A percentile compares a stretch with the other conserved stretches of the same genome.
phyloP scores from a whole-genome alignment of 306 rosid species.

The Vigna mungo region DNA sequence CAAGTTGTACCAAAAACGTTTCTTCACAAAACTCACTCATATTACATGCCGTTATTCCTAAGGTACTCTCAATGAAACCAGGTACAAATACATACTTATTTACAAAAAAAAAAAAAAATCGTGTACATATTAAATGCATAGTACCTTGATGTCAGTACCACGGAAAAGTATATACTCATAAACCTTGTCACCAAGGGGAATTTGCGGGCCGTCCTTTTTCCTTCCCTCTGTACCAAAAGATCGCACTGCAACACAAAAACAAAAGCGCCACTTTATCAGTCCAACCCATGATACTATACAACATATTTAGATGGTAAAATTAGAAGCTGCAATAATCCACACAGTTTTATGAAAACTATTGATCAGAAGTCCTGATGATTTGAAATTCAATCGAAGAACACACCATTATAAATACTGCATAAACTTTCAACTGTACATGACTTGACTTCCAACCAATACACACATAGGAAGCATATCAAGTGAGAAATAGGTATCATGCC shows the following conservation, averaged over 20 bases:
- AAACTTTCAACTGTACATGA: not conserved
- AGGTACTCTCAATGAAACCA: not conserved
- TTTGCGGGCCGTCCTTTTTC: slow-evolving; percentile 89
- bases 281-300: not conserved
- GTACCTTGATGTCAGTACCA: slow-evolving; percentile 95
- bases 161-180: slow-evolving; percentile 93
- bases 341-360: not conserved
- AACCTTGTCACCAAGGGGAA: slow-evolving; percentile 84
- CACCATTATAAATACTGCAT: not conserved
- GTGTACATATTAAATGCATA: not conserved
- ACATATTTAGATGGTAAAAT: slow-evolving; percentile 18
- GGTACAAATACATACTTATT: too few relatives aligned
- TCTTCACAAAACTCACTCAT: not conserved
- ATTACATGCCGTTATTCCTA: slow-evolving; percentile 19
- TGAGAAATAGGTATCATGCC: not conserved
- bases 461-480: not conserved
- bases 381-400: not conserved
- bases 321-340: slow-evolving; percentile 11
- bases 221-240: slow-evolving; percentile 99
- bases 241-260: slow-evolving; percentile 68
- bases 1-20: not conserved
- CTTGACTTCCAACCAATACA: not conserved
- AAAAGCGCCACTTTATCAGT: slow-evolving; percentile 31
- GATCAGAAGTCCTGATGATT: not conserved
- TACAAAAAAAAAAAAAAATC: too few relatives aligned